phyloP scores from a whole-genome alignment of 306 rosid species.

The Quercus ilex region DNA sequence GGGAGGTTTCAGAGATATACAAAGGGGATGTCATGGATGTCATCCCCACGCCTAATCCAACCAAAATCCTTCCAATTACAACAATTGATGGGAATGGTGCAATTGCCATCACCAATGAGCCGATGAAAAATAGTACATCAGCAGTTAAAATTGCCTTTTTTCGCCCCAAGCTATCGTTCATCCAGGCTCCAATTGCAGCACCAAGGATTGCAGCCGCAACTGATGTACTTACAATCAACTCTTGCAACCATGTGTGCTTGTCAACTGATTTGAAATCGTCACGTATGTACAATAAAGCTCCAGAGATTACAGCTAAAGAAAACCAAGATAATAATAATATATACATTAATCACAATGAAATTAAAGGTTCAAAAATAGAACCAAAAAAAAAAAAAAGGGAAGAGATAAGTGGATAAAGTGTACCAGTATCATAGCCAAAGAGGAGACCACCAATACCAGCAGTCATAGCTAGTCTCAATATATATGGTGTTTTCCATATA shows the following conservation, averaged over 20 bases:
- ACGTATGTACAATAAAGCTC: conserved; percentile 76
- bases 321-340: not conserved
- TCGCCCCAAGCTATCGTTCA: conserved; percentile 73
- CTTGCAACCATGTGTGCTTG: conserved; percentile 85
- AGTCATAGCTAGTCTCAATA: conserved; percentile 79
- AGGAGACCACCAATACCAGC: conserved; percentile 89
- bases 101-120: conserved; percentile 73
- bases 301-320: conserved; percentile 77
- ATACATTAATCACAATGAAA: not conserved
- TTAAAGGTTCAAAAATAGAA: not conserved
- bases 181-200: conserved; percentile 89
- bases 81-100: conserved; percentile 69
- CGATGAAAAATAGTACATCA: conserved; percentile 52
- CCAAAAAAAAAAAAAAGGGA: not conserved
- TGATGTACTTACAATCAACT: conserved; percentile 84
- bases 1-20: conserved; percentile 84
- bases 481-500: conserved; percentile 60
- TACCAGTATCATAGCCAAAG: conserved; percentile 86
- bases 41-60: conserved; percentile 91
- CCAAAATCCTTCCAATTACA: conserved; percentile 64
- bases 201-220: conserved; percentile 88
- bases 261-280: conserved; percentile 62
- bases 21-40: conserved; percentile 90
- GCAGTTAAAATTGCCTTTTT: conserved; percentile 57
- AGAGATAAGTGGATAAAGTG: not conserved